Conservation (phyloP, 768 basidiomycete species). For the Termitomyces sp. region DNA sequence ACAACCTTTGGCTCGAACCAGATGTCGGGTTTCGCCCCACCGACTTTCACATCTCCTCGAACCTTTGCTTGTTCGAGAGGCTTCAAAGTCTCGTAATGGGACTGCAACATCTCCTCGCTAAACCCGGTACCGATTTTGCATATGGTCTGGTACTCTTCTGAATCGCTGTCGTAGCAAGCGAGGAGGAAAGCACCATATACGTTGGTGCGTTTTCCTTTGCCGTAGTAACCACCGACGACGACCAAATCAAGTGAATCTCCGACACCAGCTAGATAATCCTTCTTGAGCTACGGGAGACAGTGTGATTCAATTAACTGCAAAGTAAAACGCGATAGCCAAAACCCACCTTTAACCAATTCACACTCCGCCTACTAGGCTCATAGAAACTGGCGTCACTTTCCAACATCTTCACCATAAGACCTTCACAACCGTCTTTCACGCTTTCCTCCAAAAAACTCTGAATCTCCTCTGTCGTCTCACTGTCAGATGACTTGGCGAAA, state of each 20-base stretch:
- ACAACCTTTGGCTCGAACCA: conserved; percentile 98
- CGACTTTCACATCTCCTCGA: conserved; percentile 81
- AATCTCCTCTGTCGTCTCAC: conserved; percentile 88
- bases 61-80: conserved; percentile 66
- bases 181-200: conserved; percentile 98
- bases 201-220: conserved; percentile 95
- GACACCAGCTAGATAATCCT: conserved; percentile 94
- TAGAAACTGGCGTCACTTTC: conserved; percentile 89
- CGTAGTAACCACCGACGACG: conserved; percentile 96
- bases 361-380: conserved; percentile 90
- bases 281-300: conserved; percentile 69
- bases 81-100: conserved; percentile 76
- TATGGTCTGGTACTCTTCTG: conserved; percentile 93
- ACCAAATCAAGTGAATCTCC: conserved; percentile 97
- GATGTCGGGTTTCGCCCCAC: conserved; percentile 92
- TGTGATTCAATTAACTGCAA: conserved; percentile 1
- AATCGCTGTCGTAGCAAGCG: conserved; percentile 92
- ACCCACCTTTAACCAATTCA: conserved; percentile 95
- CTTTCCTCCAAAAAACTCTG: conserved; percentile 92
- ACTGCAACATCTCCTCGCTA: conserved; percentile 82
- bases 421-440: conserved; percentile 98
- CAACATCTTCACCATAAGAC: conserved; percentile 99
- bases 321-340: no score
- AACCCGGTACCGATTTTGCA: conserved; percentile 99
- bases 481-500: conserved; percentile 89